Base-by-base conservation (phyloP, 2,329 filamentous ascomycete species). In the Microcyclospora pomicola region DNA sequence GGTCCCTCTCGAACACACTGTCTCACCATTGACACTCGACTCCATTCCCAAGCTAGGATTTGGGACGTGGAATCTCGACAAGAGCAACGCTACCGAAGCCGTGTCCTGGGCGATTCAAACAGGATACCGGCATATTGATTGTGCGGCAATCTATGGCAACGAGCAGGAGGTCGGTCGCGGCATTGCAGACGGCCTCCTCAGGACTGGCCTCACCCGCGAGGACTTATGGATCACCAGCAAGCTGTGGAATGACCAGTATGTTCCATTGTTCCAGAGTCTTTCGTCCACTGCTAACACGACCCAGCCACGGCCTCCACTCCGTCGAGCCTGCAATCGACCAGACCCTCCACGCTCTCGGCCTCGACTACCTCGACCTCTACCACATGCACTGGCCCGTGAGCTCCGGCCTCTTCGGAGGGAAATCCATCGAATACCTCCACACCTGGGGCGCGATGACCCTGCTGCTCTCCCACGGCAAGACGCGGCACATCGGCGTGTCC, bases 401-500 rank as follows among this genome's bases (percentile, higher is more conserved):
- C 6, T 37, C 38, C 24, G 35, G 24, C n/a, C 15, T 39, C 29
- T 43, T 46, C 37, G 41, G 42, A 27, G 37, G 38, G 12, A 47
- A 49, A 13, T 33, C 40, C n/a, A 50, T 55, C 44, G 42, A 46
- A 33, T 54, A 50, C 39, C 35, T 44, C 29, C 33, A 70, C 28
- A 77, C 74, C 58, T 86, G 55, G 81, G 75, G 81, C 52, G 73
- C 72, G 24, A 75, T 87, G 67, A 69, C 77, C 54, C 71, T 71
- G 33, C 50, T 77, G 14, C 62, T 75, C 27, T 55, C 59, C 10
- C 71, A 72, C 1, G 80, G 80, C 44, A 72, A 72, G 43, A 76
- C 74, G 35, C 71, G 67, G 47, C 75, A 77, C 39, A 85, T 91
- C 48, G 83, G 83, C 36, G 77, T 91, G 11, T 83, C 78, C 51